Evolutionary conservation across 1,284 basidiomycete species (phyloP).

Genomic region (Gymnopus androsaceus): DNA sequence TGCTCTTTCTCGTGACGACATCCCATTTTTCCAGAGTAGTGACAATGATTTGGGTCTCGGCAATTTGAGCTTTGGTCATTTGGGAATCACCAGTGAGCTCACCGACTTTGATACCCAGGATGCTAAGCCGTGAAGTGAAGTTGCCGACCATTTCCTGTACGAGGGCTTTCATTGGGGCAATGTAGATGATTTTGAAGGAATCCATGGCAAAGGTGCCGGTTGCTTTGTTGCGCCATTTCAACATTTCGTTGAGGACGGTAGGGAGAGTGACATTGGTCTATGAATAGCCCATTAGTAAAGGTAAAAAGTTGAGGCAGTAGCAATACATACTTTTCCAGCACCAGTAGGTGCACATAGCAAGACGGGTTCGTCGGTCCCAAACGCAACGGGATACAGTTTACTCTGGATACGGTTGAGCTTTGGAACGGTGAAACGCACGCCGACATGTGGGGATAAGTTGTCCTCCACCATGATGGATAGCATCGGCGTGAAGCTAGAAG

Average conservation of each 20-base stretch:
- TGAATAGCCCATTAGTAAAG: constrained; percentile 13
- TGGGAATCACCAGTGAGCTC: constrained; percentile 98
- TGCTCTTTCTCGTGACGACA: constrained; percentile 97
- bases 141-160: constrained; percentile 98
- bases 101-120: constrained; percentile 87
- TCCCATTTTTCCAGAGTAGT: constrained; percentile 99
- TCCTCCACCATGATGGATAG: constrained; percentile 99
- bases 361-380: constrained; percentile 93
- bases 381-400: constrained; percentile 90
- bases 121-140: constrained; percentile 81
- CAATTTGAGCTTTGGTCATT: constrained; percentile 97
- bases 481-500: constrained; percentile 89
- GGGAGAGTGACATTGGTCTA: constrained; percentile 99
- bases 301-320: constrained; percentile 12
- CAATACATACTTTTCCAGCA: constrained; percentile 92
- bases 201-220: constrained; percentile 88
- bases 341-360: constrained; percentile 98
- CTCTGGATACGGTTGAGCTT: constrained; percentile 93
- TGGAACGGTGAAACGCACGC: constrained; percentile 85
- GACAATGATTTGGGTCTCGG: constrained; percentile 95
- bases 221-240: constrained; percentile 80
- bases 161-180: constrained; percentile 98
- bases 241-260: constrained; percentile 85
- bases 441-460: constrained; percentile 96
- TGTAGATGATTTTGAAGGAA: constrained; percentile 98